Evolutionary conservation across 2,329 filamentous ascomycete species (phyloP), one percentile per base, ranked within the genome.

Genomic region (Intubia oerlemansii): DNA sequence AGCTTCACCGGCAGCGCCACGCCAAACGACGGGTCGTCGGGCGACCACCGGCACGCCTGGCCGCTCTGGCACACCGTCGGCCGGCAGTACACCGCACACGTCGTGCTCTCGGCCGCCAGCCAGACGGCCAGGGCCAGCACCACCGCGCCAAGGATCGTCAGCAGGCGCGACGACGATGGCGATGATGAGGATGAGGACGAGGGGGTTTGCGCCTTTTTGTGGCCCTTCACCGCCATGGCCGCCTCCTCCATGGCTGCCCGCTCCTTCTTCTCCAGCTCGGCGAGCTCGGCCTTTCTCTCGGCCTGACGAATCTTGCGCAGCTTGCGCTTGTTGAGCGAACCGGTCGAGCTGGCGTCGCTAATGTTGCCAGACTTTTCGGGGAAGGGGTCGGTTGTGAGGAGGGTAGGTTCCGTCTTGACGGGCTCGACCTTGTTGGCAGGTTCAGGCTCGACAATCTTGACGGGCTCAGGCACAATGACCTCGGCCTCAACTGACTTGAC

Each of bases 1-100:
- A 72, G 40, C 48, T 71, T 72, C 32, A 67, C 57, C 4, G 67
- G 66, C 25, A 72, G 52, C 2, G 65, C 62, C 22, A 51, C 53
- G n/a, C 66, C 66, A 44, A 66, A 72, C 16, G 57, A 56, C 1
- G 67, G 67, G 41, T 71, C 66, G 25, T 62, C 54, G 9, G 56
- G 53, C 17, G 57, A 59, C 62, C 62, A 71, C 20, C 56, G 50
- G 41, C 65, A 70, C 2, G 54, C 52, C 22, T 48, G 26, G 33
- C 43, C 29, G 27, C 45, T 43, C 14, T 52, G 52, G 37, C 66
- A 69, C 18, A 51, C 52, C n/a, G 48, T 42, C 2, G 64, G 62
- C 11, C 58, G 57, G 40, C 63, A 69, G 45, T 60, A 72, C 6
- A 48, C 36, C 22, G 43, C 48, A 43, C 63, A 72, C 49, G 63